Evolutionary conservation across 768 basidiomycete genomes (phyloP).

Genomic region (Punctularia strigosozonata): DNA sequence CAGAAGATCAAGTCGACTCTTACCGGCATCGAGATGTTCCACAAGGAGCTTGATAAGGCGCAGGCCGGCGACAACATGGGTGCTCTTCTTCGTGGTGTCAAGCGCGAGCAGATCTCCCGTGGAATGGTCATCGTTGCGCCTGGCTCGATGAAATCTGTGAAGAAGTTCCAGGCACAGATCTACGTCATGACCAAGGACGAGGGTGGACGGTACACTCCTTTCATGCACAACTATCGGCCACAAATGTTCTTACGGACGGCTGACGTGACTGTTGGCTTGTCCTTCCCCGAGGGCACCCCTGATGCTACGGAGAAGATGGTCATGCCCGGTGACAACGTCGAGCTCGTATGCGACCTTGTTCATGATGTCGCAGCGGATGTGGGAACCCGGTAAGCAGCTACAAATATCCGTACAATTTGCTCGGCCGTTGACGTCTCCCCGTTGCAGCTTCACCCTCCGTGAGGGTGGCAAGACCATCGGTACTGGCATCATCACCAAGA

Average conservation of each 20-base stretch:
- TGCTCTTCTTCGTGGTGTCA: slow-evolving; percentile 88
- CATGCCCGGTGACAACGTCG: slow-evolving; percentile 97
- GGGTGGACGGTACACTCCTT: slow-evolving; percentile 81
- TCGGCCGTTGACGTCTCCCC: neutral
- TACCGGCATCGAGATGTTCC: slow-evolving; percentile 99
- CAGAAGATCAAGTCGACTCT: slow-evolving; percentile 78
- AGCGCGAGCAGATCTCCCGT: slow-evolving; percentile 90
- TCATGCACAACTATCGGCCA: slow-evolving; percentile 89
- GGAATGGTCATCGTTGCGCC: slow-evolving; percentile 88
- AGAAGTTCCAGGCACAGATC: slow-evolving; percentile 89
- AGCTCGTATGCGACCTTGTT: slow-evolving; percentile 75
- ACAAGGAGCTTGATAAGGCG: slow-evolving; percentile 96
- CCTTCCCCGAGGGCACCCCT: slow-evolving; percentile 77
- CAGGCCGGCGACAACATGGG: slow-evolving; percentile 99
- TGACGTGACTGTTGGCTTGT: slow-evolving; percentile 77
- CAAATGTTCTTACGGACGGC: slow-evolving; percentile 95
- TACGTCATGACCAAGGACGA: slow-evolving; percentile 86
- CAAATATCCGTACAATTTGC: too few relatives aligned
- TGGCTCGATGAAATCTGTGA: slow-evolving; percentile 86
- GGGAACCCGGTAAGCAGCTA: slow-evolving; percentile 50
- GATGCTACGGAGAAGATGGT: slow-evolving; percentile 86
- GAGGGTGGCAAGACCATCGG: slow-evolving; percentile 94
- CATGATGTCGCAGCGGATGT: slow-evolving; percentile 84
- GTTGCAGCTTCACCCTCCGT: slow-evolving; percentile 68
- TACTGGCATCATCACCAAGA: slow-evolving; percentile 88